Percentiles rank a stretch among this genome's conserved stretches.
Evolutionary conservation across 257 asterid species (phyloP).

Genomic region (Avicennia marina): DNA sequence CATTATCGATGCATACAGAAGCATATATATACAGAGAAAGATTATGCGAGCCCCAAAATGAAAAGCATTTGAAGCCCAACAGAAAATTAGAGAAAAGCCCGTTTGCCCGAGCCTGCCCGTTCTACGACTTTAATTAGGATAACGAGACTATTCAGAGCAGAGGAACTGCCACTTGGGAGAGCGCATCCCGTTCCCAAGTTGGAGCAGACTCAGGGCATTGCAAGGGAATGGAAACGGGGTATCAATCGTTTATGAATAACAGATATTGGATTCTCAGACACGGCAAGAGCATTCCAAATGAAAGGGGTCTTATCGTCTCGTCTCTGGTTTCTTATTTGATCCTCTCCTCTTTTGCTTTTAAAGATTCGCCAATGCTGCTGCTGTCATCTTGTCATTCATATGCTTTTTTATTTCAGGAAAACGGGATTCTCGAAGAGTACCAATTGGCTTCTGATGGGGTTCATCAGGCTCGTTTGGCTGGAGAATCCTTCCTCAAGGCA

Average conservation of each 20-base stretch:
- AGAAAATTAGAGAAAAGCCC: too few relatives aligned
- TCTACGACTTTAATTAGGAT: too few relatives aligned
- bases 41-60: too few relatives aligned
- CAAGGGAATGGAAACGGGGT: too few relatives aligned
- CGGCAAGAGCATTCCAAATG: slow-evolving; percentile 93
- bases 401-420: slow-evolving; percentile 41
- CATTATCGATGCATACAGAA: too few relatives aligned
- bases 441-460: slow-evolving; percentile 79
- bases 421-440: slow-evolving; percentile 73
- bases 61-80: too few relatives aligned
- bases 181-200: too few relatives aligned
- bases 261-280: slow-evolving; percentile 83
- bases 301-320: slow-evolving; percentile 72
- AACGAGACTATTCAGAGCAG: too few relatives aligned
- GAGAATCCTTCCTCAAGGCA: slow-evolving; percentile 68
- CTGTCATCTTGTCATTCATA: background rate
- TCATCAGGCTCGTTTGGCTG: slow-evolving; percentile 78
- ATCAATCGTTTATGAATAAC: slow-evolving; percentile 55
- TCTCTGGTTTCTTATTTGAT: slow-evolving; percentile 64
- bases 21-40: too few relatives aligned
- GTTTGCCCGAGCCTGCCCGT: too few relatives aligned
- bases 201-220: too few relatives aligned
- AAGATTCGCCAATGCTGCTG: background rate
- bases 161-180: too few relatives aligned
- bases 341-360: background rate